Evolutionary conservation across 2,329 filamentous ascomycete species (phyloP).

Genomic region (Monosporascus cannonballus): DNA sequence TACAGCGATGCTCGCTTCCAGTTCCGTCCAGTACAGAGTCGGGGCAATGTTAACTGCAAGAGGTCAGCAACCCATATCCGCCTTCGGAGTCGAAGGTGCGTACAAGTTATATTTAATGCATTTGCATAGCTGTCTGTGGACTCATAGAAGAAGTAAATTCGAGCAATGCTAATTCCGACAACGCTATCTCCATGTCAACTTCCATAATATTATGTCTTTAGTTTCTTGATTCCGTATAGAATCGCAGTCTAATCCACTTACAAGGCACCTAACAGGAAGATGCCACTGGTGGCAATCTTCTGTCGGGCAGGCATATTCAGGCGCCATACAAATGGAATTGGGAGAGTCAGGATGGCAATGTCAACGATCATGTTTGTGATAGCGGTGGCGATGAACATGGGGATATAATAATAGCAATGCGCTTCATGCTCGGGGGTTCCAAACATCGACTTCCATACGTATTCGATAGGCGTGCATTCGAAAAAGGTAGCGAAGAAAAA

Average conservation of each 20-base stretch:
- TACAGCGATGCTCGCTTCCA: slow-evolving; percentile 2
- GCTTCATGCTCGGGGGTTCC: neutral
- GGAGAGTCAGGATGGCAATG: neutral
- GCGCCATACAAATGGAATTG: slow-evolving; percentile 1
- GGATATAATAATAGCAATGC: slow-evolving; percentile 1
- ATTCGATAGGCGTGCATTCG: neutral
- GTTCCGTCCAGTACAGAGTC: slow-evolving; percentile 3
- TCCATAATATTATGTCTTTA: neutral
- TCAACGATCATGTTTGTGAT: slow-evolving; percentile 6
- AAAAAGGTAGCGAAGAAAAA: slow-evolving; percentile 8
- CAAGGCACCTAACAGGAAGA: slow-evolving; percentile 6
- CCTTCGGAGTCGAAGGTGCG: neutral
- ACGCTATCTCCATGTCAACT: neutral
- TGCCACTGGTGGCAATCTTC: slow-evolving; percentile 3
- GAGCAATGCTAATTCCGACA: slow-evolving; percentile 1
- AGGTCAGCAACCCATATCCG: neutral
- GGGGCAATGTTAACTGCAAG: neutral
- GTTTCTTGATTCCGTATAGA: neutral
- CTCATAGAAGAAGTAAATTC: slow-evolving; percentile 5
- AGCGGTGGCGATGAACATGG: slow-evolving; percentile 3
- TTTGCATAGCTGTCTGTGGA: neutral
- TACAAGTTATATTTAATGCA: neutral
- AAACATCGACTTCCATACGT: neutral
- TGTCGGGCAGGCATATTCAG: slow-evolving; percentile 2
- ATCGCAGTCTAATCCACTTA: neutral